Base-by-base conservation (phyloP, 2,329 filamentous ascomycete genomes). In the Botrytis pseudocinerea region DNA sequence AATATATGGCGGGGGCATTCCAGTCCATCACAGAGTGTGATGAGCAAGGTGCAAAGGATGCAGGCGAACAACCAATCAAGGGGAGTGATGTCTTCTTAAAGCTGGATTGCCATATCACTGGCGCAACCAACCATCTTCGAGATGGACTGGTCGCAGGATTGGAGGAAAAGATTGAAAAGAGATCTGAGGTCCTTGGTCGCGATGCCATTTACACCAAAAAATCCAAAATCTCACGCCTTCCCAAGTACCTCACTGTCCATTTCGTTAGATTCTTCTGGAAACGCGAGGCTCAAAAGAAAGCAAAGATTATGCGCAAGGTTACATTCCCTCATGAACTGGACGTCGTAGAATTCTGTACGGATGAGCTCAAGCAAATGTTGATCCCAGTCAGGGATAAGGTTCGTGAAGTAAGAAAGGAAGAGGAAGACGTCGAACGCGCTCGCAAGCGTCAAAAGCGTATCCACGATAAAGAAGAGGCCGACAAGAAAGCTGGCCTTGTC, bases 231-330 rank as follows among this genome's bases (percentile, higher is more conserved):
- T 90, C 95, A 18, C 91, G 95, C 32, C 86, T 98, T 66, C 96
- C 96, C 28, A 97, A 97, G 82, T 98, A 99, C 82, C 87, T 99
- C 62, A 96, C 96, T 0, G 93, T 99, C 6, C 96, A 99, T 83
- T 97, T 99, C 82, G 93, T 99, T 73, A 93, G 96, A 76, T 99
- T 99, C 85, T 98, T 95, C 85, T 99, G 96, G 96, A 95, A 97
- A 81, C 90, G 92, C 64, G 94, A 97, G 78, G 94, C 93, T 5
- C 92, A 97, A 83, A 98, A 98, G 86, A 99, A 99, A 87, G 95
- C 95, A 77, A 99, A 99, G 87, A 99, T 99, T 79, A 95, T 99
- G 93, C 93, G 95, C 81, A 99, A 98, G 84, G 96, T 99, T 73
- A 95, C 94, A 0, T 99, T 99, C 81, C 95, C 95, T 10, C 91